A percentile compares a stretch with the other conserved stretches of the same genome.
Conservation (phyloP, 176 grass and related monocot species). For the Puya raimondii region DNA sequence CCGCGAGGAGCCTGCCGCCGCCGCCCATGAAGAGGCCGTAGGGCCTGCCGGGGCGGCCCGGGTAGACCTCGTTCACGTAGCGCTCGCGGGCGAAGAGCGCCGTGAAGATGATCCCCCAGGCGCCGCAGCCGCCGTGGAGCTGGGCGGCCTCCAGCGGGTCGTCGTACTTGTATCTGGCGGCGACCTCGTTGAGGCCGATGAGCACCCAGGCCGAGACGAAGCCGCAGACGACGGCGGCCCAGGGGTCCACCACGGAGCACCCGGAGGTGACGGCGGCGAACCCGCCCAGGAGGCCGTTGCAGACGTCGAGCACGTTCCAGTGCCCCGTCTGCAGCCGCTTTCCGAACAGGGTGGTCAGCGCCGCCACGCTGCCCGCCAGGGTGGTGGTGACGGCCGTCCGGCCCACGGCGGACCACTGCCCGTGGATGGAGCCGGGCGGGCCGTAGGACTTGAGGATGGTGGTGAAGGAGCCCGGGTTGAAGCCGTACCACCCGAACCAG, state of each 20-base stretch:
- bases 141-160: conserved; percentile 58
- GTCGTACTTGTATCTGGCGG: conserved; percentile 34
- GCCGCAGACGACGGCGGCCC: conserved; percentile 57
- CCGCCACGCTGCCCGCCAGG: conserved; percentile 54
- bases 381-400: conserved; percentile 62
- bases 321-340: conserved; percentile 47
- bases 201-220: conserved; percentile 65
- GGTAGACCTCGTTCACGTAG: conserved; percentile 48
- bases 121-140: conserved; percentile 58
- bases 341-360: conserved; percentile 57
- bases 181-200: conserved; percentile 43
- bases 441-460: conserved; percentile 51
- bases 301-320: conserved; percentile 74
- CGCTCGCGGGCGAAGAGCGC: conserved; percentile 40
- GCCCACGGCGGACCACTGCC: conserved; percentile 64
- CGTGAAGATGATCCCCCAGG: conserved; percentile 63
- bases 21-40: conserved; percentile 56
- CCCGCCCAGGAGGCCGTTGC: conserved; percentile 62
- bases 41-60: conserved; percentile 16
- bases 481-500: conserved; percentile 69
- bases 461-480: conserved; percentile 61
- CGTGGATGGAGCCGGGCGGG: conserved; percentile 34
- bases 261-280: conserved; percentile 55
- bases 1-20: conserved; percentile 32
- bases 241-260: conserved; percentile 47